phyloP scores from a whole-genome alignment of 306 rosid genomes.

The Hippophae tibetana region DNA sequence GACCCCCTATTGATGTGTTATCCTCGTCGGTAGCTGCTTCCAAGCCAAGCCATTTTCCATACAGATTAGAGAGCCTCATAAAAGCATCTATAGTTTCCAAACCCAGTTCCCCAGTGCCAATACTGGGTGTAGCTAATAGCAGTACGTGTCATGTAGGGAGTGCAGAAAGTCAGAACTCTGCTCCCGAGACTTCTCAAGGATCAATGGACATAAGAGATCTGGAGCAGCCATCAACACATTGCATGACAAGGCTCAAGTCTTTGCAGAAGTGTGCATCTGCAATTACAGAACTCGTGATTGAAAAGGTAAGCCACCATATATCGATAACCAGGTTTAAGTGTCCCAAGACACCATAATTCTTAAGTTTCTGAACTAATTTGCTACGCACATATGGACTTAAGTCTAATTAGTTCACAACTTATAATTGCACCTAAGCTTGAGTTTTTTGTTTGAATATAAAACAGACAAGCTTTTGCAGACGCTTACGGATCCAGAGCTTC shows the following conservation, averaged over 20 bases:
- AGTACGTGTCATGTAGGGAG: conserved; percentile 58
- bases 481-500: not conserved
- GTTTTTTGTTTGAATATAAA: no score
- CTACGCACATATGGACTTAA: not conserved
- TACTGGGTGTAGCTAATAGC: conserved; percentile 42
- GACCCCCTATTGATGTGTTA: conserved; percentile 62
- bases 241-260: conserved; percentile 70
- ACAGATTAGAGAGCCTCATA: conserved; percentile 44
- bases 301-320: conserved; percentile 45
- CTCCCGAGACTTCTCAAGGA: conserved; percentile 75
- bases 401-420: no score
- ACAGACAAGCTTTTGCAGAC: not conserved
- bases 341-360: not conserved
- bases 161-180: conserved; percentile 83
- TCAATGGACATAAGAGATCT: conserved; percentile 67
- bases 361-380: not conserved
- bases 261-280: conserved; percentile 75
- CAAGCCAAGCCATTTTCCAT: conserved; percentile 49
- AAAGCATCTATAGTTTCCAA: conserved; percentile 34
- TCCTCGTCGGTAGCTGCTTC: conserved; percentile 50
- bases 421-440: no score
- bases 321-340: not conserved
- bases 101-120: conserved; percentile 75
- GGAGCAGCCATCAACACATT: conserved; percentile 78
- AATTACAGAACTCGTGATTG: conserved; percentile 65